These are phyloP conservation scores for Rhododendron ovatum DNA, from an alignment of 148 eudicot genomes.

Conservation along the genomic window DNA sequence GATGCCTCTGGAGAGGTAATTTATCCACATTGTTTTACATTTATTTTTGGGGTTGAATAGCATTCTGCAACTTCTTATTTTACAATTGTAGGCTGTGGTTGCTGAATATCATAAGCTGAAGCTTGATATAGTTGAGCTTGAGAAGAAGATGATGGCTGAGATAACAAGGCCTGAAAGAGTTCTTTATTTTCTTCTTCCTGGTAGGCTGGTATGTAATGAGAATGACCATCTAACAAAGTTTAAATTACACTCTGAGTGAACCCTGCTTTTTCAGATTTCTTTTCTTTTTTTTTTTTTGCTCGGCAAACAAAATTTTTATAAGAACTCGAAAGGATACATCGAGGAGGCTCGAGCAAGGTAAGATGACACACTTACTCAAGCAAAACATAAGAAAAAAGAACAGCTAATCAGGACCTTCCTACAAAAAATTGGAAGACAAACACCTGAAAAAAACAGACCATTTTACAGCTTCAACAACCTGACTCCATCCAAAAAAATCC, in stretches of 20 bases:
- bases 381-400: too few relatives aligned
- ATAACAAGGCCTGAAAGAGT: slow-evolving; percentile 90
- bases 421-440: too few relatives aligned
- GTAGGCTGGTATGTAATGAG: slow-evolving; percentile 71
- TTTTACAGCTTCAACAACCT: too few relatives aligned
- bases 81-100: slow-evolving; percentile 55
- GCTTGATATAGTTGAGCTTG: slow-evolving; percentile 70
- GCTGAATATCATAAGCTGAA: slow-evolving; percentile 82
- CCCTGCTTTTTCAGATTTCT: not conserved
- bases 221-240: not conserved
- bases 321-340: too few relatives aligned
- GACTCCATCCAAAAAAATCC: too few relatives aligned
- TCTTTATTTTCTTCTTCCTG: slow-evolving; percentile 82
- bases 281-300: too few relatives aligned
- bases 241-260: not conserved
- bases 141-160: slow-evolving; percentile 91
- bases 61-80: not conserved
- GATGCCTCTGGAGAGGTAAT: slow-evolving; percentile 96
- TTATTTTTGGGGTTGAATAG: slow-evolving; percentile 10
- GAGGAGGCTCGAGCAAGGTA: too few relatives aligned
- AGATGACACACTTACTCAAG: too few relatives aligned
- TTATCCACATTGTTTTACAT: slow-evolving; percentile 10
- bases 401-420: too few relatives aligned
- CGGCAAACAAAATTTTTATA: too few relatives aligned
- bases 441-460: too few relatives aligned